Base-by-base conservation (phyloP, 305 asterid species). In the Withania somnifera region DNA sequence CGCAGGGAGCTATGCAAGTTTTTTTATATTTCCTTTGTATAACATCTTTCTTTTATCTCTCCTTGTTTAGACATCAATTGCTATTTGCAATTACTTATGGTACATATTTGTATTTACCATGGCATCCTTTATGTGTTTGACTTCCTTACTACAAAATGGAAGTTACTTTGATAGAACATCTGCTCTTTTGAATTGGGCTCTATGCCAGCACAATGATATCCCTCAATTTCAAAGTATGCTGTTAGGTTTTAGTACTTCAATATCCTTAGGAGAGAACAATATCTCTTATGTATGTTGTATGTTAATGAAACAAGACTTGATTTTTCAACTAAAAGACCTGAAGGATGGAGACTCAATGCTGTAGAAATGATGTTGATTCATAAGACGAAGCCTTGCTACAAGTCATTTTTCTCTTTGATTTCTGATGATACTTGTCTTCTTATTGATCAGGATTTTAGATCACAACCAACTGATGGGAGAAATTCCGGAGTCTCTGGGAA, bases 401-500 rank as follows among this genome's bases (percentile, higher is more conserved):
- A 32, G 8, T 61, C n/a, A 42, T 67, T 76, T 71, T 68, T 57
- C 26, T n/a, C 50, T 80, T n/a, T 79, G 42, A 24, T 83, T 68
- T 66, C 53, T 78, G 78, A 69, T 85, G 77, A 17, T 36, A 42
- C 36, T 83, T 11, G 26, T 11, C 11, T 73, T 42, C 50, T 79
- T 32, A 67, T 84, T 83, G 53, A 77, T 86, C 82, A 95, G 98
- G 86, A 91, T 95, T 86, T 90, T 95, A 36, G 94, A 93, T 86
- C 87, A 95, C 92, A 95, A 95, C 86, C 84, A 83, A 81, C 87
- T 95, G 79, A 83, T 42, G 0, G 98, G 98, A 52, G 79, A 54
- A 56, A 68, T 95, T 87, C 98, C 98, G 0, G 0, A 20, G 17
- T 83, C 93, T 82, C 86, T 95, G 79, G 97, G 93, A 84, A 17